These are phyloP conservation scores for Coemansia asiatica DNA, from an alignment of 192 early-diverging fungal genomes.

Conservation along the genomic window DNA sequence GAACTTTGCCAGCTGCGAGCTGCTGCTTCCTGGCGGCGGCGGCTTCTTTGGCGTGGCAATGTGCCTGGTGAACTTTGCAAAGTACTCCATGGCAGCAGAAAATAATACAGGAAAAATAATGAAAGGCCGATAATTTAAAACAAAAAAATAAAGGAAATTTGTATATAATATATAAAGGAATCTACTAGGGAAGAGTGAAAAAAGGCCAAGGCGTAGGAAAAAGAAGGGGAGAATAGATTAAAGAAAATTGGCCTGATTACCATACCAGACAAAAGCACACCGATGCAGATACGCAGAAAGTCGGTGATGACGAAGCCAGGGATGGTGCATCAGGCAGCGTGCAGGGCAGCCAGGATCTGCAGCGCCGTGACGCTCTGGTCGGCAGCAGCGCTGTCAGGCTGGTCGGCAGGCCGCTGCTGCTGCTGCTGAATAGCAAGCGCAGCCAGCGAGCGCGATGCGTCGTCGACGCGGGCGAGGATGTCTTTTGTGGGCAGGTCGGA, in stretches of 20 bases:
- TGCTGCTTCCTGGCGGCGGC: slow-evolving; percentile 54
- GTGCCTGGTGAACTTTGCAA: slow-evolving; percentile 65
- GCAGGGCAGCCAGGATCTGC: slow-evolving; percentile 36
- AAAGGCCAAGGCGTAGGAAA: not conserved
- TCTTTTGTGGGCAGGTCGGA: slow-evolving; percentile 23
- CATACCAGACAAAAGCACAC: too few species aligned
- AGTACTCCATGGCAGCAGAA: slow-evolving; percentile 59
- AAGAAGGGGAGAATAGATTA: not conserved
- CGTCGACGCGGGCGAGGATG: slow-evolving; percentile 27
- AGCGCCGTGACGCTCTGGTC: slow-evolving; percentile 29
- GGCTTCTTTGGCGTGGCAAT: slow-evolving; percentile 61
- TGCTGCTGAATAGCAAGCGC: slow-evolving; percentile 11
- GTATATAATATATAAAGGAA: too few species aligned
- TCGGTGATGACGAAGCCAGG: not conserved
- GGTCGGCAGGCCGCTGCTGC: slow-evolving; percentile 7
- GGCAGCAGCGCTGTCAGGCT: slow-evolving; percentile 9
- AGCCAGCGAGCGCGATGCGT: slow-evolving; percentile 36
- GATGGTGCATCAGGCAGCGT: not conserved
- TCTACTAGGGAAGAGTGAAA: not conserved
- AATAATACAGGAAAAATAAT: slow-evolving; percentile 1
- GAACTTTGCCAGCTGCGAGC: slow-evolving; percentile 68
- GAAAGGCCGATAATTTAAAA: not conserved
- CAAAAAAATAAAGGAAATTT: not conserved
- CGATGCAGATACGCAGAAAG: too few species aligned
- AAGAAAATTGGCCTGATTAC: not conserved